Conservation (phyloP, 805 yeast species). For the Naumovozyma dairenensis region DNA sequence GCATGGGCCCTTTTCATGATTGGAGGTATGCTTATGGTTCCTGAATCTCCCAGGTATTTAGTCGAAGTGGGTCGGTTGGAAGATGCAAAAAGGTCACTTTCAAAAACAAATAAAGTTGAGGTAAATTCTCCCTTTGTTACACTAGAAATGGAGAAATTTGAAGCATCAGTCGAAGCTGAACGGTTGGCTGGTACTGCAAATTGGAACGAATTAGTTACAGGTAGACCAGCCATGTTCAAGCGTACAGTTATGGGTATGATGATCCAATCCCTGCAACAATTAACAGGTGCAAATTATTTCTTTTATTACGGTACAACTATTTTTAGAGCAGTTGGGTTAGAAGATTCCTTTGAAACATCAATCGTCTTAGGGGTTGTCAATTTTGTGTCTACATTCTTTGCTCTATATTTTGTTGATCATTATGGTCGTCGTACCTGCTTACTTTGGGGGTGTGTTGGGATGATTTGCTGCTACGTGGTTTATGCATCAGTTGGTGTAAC, state of each 20-base stretch:
- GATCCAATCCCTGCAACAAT: constrained; percentile 59
- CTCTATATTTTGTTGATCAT: constrained; percentile 40
- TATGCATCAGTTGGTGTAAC: constrained; percentile 54
- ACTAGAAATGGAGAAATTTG: constrained; percentile 47
- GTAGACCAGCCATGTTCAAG: constrained; percentile 50
- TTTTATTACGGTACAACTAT: constrained; percentile 60
- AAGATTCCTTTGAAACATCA: constrained; percentile 51
- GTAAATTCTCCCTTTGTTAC: constrained; percentile 45
- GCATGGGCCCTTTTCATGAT: constrained; percentile 39
- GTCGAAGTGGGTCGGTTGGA: constrained; percentile 47
- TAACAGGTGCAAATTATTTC: constrained; percentile 61
- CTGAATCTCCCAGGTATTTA: constrained; percentile 69
- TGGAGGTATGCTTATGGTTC: constrained; percentile 42
- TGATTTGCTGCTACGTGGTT: constrained; percentile 34
- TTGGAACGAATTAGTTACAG: constrained; percentile 57
- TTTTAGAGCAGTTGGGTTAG: constrained; percentile 52
- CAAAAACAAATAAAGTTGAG: constrained; percentile 46
- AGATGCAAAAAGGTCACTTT: constrained; percentile 52
- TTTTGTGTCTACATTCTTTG: constrained; percentile 42
- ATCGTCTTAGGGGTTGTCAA: constrained; percentile 54
- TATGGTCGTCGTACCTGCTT: constrained; percentile 40
- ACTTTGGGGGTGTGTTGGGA: constrained; percentile 38
- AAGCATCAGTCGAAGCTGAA: constrained; percentile 54
- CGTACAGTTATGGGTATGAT: constrained; percentile 44
- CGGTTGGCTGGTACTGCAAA: constrained; percentile 52